These are phyloP conservation scores for Leccinum olivaceoglutinosum DNA, from an alignment of 1,284 basidiomycete species.

Conservation along the genomic window DNA sequence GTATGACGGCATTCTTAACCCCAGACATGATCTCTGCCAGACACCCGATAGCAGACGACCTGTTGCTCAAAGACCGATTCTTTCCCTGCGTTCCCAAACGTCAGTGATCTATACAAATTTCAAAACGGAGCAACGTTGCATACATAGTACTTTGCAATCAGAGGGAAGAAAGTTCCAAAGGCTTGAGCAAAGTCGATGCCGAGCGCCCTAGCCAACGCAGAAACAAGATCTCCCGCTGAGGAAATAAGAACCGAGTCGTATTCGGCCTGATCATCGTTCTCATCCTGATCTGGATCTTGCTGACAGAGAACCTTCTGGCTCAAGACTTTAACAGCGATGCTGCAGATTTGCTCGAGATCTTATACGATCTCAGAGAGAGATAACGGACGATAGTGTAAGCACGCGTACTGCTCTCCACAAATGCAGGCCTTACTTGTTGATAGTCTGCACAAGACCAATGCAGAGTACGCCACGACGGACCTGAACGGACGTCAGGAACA, in stretches of 20 bases:
- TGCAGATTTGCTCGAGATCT: slow-evolving; percentile 81
- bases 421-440: slow-evolving; percentile 87
- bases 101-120: slow-evolving; percentile 1
- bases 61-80: slow-evolving; percentile 84
- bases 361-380: slow-evolving; percentile 11
- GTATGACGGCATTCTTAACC: slow-evolving; percentile 82
- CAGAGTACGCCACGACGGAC: slow-evolving; percentile 83
- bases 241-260: slow-evolving; percentile 96
- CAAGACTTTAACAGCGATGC: slow-evolving; percentile 77
- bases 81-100: slow-evolving; percentile 52
- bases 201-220: slow-evolving; percentile 82
- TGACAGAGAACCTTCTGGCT: slow-evolving; percentile 94
- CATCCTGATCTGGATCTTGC: slow-evolving; percentile 93
- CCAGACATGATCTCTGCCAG: slow-evolving; percentile 95
- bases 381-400: background rate
- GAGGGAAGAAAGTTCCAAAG: slow-evolving; percentile 83
- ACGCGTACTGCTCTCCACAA: slow-evolving; percentile 66
- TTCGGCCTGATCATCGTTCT: slow-evolving; percentile 86
- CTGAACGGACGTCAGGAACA: slow-evolving; percentile 37
- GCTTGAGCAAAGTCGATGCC: slow-evolving; percentile 84
- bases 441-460: slow-evolving; percentile 83
- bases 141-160: slow-evolving; percentile 92
- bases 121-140: slow-evolving; percentile 29
- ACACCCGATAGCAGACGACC: slow-evolving; percentile 90
- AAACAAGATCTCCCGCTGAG: slow-evolving; percentile 92